Percentiles rank a stretch among this genome's conserved stretches.
Evolutionary conservation across 176 grass and related monocot genomes (phyloP).

Genomic region (Miscanthus lutarioriparius): DNA sequence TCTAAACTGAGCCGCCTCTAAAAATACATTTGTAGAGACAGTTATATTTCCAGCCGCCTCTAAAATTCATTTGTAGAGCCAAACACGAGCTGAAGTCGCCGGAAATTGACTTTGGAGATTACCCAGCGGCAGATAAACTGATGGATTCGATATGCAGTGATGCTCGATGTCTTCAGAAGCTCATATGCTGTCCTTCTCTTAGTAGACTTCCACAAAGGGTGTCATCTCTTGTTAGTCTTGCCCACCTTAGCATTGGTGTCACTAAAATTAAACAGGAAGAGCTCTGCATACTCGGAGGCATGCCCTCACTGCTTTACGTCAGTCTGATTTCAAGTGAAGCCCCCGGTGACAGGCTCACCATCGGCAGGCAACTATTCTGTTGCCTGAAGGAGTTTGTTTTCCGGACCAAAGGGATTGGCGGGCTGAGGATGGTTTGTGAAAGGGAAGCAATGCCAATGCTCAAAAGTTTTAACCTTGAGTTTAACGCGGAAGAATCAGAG

Average conservation of each 20-base stretch:
- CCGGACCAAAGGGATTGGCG: background rate
- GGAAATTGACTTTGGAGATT: background rate
- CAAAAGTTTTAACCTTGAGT: background rate
- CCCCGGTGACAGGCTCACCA: background rate
- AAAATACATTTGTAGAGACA: no score
- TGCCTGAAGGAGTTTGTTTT: conserved; percentile 15
- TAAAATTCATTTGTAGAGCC: no score
- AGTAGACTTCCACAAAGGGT: background rate
- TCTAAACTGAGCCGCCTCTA: no score
- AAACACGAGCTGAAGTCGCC: background rate
- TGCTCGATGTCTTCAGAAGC: background rate
- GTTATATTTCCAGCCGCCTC: no score
- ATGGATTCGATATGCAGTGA: background rate
- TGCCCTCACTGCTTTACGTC: background rate
- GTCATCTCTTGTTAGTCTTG: background rate
- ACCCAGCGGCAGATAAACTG: background rate
- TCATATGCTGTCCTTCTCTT: background rate
- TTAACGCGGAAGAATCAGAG: background rate
- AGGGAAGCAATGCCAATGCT: conserved; percentile 1
- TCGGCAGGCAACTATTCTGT: background rate
- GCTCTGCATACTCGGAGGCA: background rate
- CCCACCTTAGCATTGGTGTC: background rate
- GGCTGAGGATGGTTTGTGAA: background rate
- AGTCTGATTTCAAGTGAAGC: background rate
- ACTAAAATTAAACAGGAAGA: background rate